Evolutionary conservation across 495 filamentous ascomycete species (phyloP), one percentile per base, ranked within the genome.

Genomic region (Xylaria nigripes): DNA sequence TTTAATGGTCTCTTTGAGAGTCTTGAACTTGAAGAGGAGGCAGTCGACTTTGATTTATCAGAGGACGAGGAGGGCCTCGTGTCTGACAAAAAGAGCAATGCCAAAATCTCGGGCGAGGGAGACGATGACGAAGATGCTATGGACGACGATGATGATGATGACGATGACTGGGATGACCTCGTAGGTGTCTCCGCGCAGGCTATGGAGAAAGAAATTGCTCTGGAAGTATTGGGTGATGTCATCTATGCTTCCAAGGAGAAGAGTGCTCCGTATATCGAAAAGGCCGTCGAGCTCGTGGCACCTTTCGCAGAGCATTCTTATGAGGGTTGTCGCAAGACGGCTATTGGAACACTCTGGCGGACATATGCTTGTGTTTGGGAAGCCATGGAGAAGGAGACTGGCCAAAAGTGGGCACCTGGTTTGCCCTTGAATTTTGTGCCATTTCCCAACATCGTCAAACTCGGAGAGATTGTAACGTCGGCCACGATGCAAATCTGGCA

Each of bases 191-290:
- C 87, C 23, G 87, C 88, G 38, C 81, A 96, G 47, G 90, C 92
- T 21, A 76, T 95, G 54, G 93, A 98, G 76, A 96, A 98, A 70
- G 93, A 98, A 72, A 95, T 97, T 54, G 93, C 94, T 41, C 79
- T 94, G 40, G 93, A 98, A 71, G 90, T 96, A 13, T 75, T 96
- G 40, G 93, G 92, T 49, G 93, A 98, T 63, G 80, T 98, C 27
- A 82, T 98, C 59, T 87, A 86, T 36, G 81, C 94, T 70, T 87
- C 89, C 41, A 91, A 93, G 13, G 60, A 69, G 53, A 60, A 64
- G 52, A 64, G 64, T 32, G 45, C 61, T 12, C 61, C 64, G 12
- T 96, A 92, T 70, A 85, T 97, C 51, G 83, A 96, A 72, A 89
- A 87, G 78, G 89, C 90, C 10, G 77, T 98, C 49, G 87, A 92